Percentiles rank a stretch among this genome's conserved stretches.
Evolutionary conservation across 345 rosid genomes (phyloP).

Genomic region (Conringia planisiliqua): DNA sequence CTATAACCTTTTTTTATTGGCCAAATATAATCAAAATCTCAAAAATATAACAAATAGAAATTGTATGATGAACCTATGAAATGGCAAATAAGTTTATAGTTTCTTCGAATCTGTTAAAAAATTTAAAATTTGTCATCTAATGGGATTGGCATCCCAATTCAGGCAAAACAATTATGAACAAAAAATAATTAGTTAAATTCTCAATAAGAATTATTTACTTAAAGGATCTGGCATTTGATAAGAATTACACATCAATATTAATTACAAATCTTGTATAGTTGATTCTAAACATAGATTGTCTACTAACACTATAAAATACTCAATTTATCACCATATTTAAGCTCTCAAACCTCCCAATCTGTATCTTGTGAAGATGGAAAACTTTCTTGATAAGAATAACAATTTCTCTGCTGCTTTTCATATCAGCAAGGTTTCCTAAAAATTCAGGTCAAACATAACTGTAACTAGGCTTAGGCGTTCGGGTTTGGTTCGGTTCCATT

Average conservation of each 20-base stretch:
- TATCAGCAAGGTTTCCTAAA: conserved; percentile 17
- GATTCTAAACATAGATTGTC: neutral
- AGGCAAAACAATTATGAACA: too few species aligned
- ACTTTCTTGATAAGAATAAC: conserved; percentile 21
- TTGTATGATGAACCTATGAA: neutral
- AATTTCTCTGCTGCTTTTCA: conserved; percentile 35
- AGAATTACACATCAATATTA: neutral
- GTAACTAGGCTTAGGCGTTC: too few species aligned
- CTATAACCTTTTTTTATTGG: neutral
- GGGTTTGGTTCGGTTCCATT: too few species aligned
- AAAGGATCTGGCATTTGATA: neutral
- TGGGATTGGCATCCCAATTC: neutral
- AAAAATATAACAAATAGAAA: neutral
- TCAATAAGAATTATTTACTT: neutral
- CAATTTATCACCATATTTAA: neutral
- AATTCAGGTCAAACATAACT: conserved; percentile 36
- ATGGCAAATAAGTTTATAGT: neutral
- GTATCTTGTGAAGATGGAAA: conserved; percentile 32
- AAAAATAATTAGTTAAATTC: neutral
- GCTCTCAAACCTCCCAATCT: conserved; percentile 1
- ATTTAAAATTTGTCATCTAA: neutral
- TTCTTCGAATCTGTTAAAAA: neutral
- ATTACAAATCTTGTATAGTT: neutral
- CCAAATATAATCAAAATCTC: neutral
- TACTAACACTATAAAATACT: neutral